These are phyloP conservation scores for Fonsecaea pugnacius DNA, from an alignment of 2,329 filamentous ascomycete genomes.

Conservation along the genomic window DNA sequence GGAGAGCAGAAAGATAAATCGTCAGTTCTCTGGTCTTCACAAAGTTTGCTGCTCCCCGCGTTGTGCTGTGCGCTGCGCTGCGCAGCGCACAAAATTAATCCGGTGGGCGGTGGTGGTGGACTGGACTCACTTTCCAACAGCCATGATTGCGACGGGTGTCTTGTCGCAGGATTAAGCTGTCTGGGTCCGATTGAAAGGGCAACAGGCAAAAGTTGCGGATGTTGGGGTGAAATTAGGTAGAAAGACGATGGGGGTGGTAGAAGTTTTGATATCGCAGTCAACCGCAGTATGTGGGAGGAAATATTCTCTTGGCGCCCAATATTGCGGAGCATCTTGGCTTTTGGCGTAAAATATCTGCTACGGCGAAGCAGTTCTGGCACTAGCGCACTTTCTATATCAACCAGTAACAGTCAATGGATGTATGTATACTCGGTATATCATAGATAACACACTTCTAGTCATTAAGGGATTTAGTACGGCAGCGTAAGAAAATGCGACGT, in stretches of 20 bases:
- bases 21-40: not conserved
- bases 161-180: constrained; percentile 19
- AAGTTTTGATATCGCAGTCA: constrained; percentile 5
- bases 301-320: constrained; percentile 1
- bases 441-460: too few relatives aligned
- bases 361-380: not conserved
- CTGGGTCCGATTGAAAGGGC: not conserved
- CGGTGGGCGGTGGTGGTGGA: constrained; percentile 17
- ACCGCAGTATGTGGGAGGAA: constrained; percentile 3
- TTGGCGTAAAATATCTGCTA: not conserved
- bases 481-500: too few relatives aligned
- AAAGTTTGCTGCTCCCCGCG: not conserved
- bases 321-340: not conserved
- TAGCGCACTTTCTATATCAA: not conserved
- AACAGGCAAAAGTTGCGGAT: not conserved
- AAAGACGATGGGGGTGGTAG: not conserved
- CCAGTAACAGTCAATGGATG: not conserved
- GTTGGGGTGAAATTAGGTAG: not conserved
- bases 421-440: too few relatives aligned
- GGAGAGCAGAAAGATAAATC: not conserved
- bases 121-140: constrained; percentile 74
- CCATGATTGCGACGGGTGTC: constrained; percentile 61
- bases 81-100: not conserved
- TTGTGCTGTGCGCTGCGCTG: too few relatives aligned
- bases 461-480: too few relatives aligned